phyloP scores from a whole-genome alignment of 2,329 filamentous ascomycete genomes.

The Verticillium longisporum region DNA sequence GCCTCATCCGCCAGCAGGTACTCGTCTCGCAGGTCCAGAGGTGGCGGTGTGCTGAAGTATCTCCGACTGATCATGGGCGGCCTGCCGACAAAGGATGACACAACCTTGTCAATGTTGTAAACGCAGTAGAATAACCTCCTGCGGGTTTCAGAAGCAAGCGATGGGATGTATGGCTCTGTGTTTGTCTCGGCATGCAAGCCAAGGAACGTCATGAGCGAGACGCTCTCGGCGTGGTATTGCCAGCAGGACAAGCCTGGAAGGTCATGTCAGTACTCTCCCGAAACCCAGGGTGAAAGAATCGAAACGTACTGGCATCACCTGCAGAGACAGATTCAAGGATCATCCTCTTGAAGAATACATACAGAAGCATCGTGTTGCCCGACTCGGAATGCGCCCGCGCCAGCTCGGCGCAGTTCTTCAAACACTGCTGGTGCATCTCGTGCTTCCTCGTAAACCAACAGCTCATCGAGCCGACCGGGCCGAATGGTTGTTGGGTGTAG shows the following conservation, averaged over 20 bases:
- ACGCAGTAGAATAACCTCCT: conserved; percentile 25
- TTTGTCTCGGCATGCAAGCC: conserved; percentile 23
- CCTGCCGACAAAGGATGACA: conserved; percentile 44
- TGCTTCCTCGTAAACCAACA: conserved; percentile 4
- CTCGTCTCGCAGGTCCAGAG: conserved; percentile 46
- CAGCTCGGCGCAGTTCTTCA: conserved; percentile 26
- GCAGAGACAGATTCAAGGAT: conserved; percentile 28
- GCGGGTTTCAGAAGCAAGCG: conserved; percentile 26
- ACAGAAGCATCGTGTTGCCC: conserved; percentile 30
- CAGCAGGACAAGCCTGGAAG: conserved; percentile 26
- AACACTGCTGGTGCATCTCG: conserved; percentile 20
- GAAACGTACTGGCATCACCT: conserved; percentile 31
- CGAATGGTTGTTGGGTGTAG: conserved; percentile 14
- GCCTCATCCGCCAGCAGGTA: conserved; percentile 36
- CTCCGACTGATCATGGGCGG: conserved; percentile 45
- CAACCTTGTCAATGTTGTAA: conserved; percentile 41
- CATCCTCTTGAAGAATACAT: conserved; percentile 24
- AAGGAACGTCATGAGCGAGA: conserved; percentile 27
- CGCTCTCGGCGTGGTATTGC: conserved; percentile 27
- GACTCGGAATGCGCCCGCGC: conserved; percentile 10
- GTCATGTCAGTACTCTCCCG: neutral
- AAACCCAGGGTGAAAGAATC: too few relatives aligned
- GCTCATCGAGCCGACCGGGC: conserved; percentile 3
- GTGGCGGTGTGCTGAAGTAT: conserved; percentile 46
- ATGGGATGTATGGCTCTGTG: conserved; percentile 19